These are phyloP conservation scores for Blastomyces silverae DNA, from an alignment of 2,329 filamentous ascomycete species.

Conservation along the genomic window DNA sequence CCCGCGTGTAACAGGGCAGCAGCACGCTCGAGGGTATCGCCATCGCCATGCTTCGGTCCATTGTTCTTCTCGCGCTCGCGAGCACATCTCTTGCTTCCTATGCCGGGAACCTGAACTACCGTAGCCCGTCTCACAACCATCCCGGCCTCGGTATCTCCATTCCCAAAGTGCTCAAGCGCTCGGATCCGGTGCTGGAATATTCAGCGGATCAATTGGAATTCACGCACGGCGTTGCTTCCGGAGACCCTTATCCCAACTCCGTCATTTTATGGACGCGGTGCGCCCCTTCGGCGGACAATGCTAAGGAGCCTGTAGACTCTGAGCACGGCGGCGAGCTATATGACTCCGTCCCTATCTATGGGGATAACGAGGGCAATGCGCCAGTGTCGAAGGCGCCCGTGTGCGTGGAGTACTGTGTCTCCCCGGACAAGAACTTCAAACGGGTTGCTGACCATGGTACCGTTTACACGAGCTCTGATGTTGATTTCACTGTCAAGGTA, in stretches of 20 bases:
- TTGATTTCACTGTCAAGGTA: slow-evolving; percentile 69
- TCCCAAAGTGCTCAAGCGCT: slow-evolving; percentile 53
- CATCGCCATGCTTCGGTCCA: slow-evolving; percentile 2
- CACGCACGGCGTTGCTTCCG: slow-evolving; percentile 56
- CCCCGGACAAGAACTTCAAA: slow-evolving; percentile 43
- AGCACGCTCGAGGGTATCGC: not conserved
- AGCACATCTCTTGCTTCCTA: slow-evolving; percentile 7
- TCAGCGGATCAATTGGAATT: slow-evolving; percentile 50
- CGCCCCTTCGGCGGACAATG: slow-evolving; percentile 38
- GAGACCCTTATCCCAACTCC: slow-evolving; percentile 38
- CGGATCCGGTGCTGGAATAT: slow-evolving; percentile 28
- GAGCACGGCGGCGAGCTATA: slow-evolving; percentile 50
- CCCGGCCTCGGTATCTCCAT: slow-evolving; percentile 57
- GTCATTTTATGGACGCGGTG: slow-evolving; percentile 42
- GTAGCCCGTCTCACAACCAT: slow-evolving; percentile 59
- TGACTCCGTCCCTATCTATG: slow-evolving; percentile 39
- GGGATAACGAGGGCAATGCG: slow-evolving; percentile 13
- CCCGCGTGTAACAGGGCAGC: not conserved
- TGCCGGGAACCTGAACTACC: slow-evolving; percentile 44
- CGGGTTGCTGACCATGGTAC: slow-evolving; percentile 51
- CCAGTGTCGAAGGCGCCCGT: slow-evolving; percentile 8
- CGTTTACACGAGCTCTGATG: slow-evolving; percentile 63
- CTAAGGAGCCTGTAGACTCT: slow-evolving; percentile 44
- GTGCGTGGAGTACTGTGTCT: slow-evolving; percentile 61
- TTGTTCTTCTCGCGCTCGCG: slow-evolving; percentile 4